Conservation (phyloP, 1,284 basidiomycete species). For the Chalciporus sp. region DNA sequence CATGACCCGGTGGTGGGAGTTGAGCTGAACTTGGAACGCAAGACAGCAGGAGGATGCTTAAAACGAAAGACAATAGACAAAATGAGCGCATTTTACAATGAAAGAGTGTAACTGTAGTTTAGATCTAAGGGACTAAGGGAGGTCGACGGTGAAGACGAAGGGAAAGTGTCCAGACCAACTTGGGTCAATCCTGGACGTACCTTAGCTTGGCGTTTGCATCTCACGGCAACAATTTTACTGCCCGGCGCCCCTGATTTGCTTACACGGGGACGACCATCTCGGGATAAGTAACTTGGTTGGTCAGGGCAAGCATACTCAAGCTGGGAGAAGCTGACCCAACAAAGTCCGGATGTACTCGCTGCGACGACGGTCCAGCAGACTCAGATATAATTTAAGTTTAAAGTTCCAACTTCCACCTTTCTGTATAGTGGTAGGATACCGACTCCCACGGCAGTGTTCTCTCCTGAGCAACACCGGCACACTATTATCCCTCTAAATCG, state of each 20-base stretch:
- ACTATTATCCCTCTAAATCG: background rate
- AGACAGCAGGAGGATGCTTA: slow-evolving; percentile 18
- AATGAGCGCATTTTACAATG: slow-evolving; percentile 33
- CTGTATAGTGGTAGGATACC: too few relatives aligned
- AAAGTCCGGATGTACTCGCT: too few relatives aligned
- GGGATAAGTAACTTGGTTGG: too few relatives aligned
- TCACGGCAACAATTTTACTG: background rate
- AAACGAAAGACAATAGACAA: slow-evolving; percentile 27
- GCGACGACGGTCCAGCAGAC: background rate
- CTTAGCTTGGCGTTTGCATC: background rate
- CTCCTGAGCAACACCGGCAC: too few relatives aligned
- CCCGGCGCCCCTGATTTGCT: too few relatives aligned
- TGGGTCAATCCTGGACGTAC: background rate
- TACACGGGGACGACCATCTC: too few relatives aligned
- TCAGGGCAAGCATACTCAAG: too few relatives aligned
- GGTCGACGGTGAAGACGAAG: background rate
- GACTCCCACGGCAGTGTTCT: too few relatives aligned
- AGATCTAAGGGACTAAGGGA: background rate
- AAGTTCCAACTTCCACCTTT: too few relatives aligned
- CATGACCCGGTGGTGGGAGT: slow-evolving; percentile 10
- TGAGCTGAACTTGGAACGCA: slow-evolving; percentile 15
- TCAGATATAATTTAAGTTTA: too few relatives aligned
- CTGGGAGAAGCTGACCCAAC: too few relatives aligned
- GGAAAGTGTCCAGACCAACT: background rate
- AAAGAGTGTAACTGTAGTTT: slow-evolving; percentile 5